These are phyloP conservation scores for Oxalis stricta DNA, from an alignment of 441 rosid species.

Conservation along the genomic window DNA sequence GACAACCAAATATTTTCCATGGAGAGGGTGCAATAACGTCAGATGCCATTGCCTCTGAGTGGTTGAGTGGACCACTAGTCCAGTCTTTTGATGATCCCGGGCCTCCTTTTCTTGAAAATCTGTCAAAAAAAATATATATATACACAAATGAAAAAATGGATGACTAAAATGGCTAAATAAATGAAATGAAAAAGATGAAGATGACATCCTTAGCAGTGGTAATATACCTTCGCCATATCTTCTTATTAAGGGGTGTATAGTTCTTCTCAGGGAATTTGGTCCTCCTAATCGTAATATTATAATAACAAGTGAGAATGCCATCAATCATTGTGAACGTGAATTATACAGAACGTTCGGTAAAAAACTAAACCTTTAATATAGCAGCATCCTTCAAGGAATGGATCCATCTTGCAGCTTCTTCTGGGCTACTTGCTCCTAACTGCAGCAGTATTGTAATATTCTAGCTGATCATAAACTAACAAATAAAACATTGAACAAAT, in stretches of 20 bases:
- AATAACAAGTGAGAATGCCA: no score
- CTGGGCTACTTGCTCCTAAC: constrained; percentile 97
- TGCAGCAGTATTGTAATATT: constrained; percentile 26
- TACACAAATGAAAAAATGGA: no score
- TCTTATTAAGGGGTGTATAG: no score
- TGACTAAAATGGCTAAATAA: no score
- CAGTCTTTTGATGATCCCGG: constrained; percentile 53
- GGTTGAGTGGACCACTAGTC: constrained; percentile 46
- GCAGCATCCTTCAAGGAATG: constrained; percentile 70
- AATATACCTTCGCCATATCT: no score
- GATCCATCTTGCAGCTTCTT: constrained; percentile 97
- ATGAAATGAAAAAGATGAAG: no score
- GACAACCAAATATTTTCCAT: constrained; percentile 95
- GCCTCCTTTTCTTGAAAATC: constrained; percentile 35
- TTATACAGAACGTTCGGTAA: no score
- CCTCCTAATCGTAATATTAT: no score
- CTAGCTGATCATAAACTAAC: constrained; percentile 19
- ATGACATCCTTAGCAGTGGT: no score
- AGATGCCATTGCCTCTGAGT: constrained; percentile 43
- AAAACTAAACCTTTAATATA: constrained; percentile 81
- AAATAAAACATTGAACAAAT: constrained; percentile 3
- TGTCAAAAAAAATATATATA: no score
- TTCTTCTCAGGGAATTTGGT: no score
- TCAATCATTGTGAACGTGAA: no score
- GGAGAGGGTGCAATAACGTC: constrained; percentile 95